Conservation (phyloP, 495 filamentous ascomycete genomes). For the Tuber borchii region DNA sequence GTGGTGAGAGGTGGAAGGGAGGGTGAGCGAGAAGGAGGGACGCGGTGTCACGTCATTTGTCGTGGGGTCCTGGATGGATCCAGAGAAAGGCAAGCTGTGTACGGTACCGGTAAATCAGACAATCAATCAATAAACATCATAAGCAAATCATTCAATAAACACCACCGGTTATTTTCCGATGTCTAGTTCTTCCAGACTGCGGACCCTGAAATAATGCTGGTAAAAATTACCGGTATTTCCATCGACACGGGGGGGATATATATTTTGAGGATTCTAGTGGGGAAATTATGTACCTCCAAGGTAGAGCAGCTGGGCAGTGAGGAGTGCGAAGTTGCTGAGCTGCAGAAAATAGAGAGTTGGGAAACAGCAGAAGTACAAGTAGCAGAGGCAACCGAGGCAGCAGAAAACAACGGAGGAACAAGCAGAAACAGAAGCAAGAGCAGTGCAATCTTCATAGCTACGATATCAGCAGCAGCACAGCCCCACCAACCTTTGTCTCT, state of each 20-base stretch:
- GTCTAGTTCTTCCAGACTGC: background rate
- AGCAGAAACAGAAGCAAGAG: background rate
- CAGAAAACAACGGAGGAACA: background rate
- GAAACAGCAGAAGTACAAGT: background rate
- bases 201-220: background rate
- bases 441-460: background rate
- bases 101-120: background rate
- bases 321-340: background rate
- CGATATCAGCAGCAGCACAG: background rate
- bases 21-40: constrained; percentile 2
- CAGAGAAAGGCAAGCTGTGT: constrained; percentile 8
- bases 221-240: background rate
- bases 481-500: background rate
- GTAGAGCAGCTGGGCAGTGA: background rate
- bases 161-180: background rate
- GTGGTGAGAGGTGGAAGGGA: background rate
- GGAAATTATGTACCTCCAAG: background rate
- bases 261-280: background rate
- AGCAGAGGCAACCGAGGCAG: background rate
- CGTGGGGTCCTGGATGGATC: constrained; percentile 28
- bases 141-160: background rate
- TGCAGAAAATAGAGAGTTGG: background rate
- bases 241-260: background rate
- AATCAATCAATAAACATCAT: background rate
- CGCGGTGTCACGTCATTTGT: constrained; percentile 38